phyloP scores from a whole-genome alignment of 1,284 basidiomycete species.

The Vanrija sp. region DNA sequence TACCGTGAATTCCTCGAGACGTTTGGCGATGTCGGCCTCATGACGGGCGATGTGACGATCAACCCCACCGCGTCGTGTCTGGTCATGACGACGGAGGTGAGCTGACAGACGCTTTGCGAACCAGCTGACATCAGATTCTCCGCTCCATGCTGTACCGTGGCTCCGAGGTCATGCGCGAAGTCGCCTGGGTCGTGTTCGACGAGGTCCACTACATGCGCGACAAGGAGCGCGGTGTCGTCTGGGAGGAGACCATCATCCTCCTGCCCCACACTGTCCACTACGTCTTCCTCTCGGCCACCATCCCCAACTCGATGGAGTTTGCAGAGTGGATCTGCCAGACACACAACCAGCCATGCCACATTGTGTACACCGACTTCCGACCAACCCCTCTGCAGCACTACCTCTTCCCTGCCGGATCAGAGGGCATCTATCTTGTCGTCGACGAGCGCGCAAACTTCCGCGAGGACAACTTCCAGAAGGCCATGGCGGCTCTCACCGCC shows the following conservation, averaged over 20 bases:
- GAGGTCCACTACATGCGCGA: conserved; percentile 99
- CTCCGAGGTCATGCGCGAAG: conserved; percentile 98
- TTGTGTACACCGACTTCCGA: conserved; percentile 98
- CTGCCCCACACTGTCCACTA: conserved; percentile 94
- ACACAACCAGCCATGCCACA: conserved; percentile 96
- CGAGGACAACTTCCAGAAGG: conserved; percentile 96
- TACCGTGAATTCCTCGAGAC: conserved; percentile 96
- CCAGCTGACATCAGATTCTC: conserved; percentile 65
- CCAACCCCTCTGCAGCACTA: conserved; percentile 98
- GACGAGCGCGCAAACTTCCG: conserved; percentile 96
- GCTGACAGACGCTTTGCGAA: conserved; percentile 20
- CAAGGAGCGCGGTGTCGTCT: conserved; percentile 65
- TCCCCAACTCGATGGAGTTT: conserved; percentile 99
- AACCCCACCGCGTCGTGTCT: conserved; percentile 95
- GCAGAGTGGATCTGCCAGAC: conserved; percentile 98
- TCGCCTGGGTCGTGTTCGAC: conserved; percentile 99
- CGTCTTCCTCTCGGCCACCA: conserved; percentile 99
- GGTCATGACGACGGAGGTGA: conserved; percentile 98
- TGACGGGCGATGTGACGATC: conserved; percentile 99
- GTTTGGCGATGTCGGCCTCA: conserved; percentile 96
- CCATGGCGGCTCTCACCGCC: conserved; percentile 89
- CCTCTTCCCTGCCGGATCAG: conserved; percentile 91
- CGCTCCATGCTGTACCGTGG: conserved; percentile 98
- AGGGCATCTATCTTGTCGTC: conserved; percentile 95
- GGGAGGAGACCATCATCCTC: conserved; percentile 89